Base-by-base conservation (phyloP, 2,329 filamentous ascomycete genomes). In the Tolypocladium endophyticum region DNA sequence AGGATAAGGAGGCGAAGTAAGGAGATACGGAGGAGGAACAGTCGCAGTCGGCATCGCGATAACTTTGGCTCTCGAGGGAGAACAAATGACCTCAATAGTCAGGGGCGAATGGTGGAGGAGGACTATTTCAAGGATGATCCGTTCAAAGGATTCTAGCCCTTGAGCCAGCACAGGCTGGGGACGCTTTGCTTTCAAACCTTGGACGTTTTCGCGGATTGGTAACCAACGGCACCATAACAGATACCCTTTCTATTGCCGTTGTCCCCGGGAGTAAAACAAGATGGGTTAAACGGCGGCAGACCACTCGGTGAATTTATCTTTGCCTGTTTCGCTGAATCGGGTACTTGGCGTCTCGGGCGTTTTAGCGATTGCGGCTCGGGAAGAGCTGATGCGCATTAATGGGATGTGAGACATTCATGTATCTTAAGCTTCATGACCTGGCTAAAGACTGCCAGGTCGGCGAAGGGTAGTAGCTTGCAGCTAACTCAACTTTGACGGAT, bases 121-220 rank as follows among this genome's bases (percentile, higher is more conserved):
- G 82, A 86, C 60, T 83, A 77, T 65, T 78, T 79, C 68, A 74
- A 79, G 43, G 81, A 86, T 30, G 84, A 87, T 62, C 84, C 84
- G 1, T 87, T 87, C 64, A 79, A 76, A 64, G 83, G 83, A 4
- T 87, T 87, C 65, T 87, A 68, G 72, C 41, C 45, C 18, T 9
- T 4, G 30, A 12, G 18, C 18, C 20, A 7, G 50, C 5, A 4
- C 6, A 20, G 18, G 7, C 18, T n/a, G 9, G 28, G 20, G 5
- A 5, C 12, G 28, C 8, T n/a, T 33, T 53, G 28, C 50, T 35
- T 35, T 30, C 28, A 11, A 5, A 8, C 9, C 9, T 35, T 33
- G 18, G 50, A 35, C 33, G 28, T 18, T 30, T 53, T 18, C 33
- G 18, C 47, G 16, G 8, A 35, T 12, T 33, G 55, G 16, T 18